Evolutionary conservation across 495 filamentous ascomycete genomes (phyloP), one percentile per base, ranked within the genome.

Genomic region (Hyaloscypha finlandica): DNA sequence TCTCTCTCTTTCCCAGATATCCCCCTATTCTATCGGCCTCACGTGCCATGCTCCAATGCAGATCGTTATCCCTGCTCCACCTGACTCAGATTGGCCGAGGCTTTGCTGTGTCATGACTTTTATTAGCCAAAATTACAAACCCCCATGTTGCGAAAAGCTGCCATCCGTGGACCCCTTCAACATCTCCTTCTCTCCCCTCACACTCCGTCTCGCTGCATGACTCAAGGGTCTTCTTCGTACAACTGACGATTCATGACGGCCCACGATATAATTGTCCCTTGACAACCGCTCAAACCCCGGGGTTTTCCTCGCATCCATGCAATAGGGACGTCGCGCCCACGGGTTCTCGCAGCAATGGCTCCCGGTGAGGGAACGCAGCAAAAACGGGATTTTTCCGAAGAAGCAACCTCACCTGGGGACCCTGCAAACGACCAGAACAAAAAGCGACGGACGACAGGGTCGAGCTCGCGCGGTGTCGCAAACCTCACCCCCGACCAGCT

Each of bases 401-500:
- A 70, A 59, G 57, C 63, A 63, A 63, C 57, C 19, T 65, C 62
- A 22, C 67, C 62, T 29, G 39, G 9, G 31, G 42, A 64, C 42
- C 33, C 62, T 22, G 54, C 64, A 16, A 55, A 64, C 29, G 65
- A 67, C 42, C 59, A 52, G 52, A 67, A 54, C 42, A 72, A 72
- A 51, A 70, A 68, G 65, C 53, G 69, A 45, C 64, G 70, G 20
- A 62, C 64, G 76, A 81, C 71, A 74, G 51, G 63, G 22, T 54
- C 64, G n/a, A 68, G 66, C 80, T 64, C 77, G 69, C 57, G 81
- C 79, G 68, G 76, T 80, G 89, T 93, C 22, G 87, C 88, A 61
- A 91, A 88, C 65, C 84, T 93, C 65, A 90, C 89, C 9, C 86
- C 88, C 19, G 84, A 89, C 29, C 90, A 92, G 72, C 80, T 91